Base-by-base conservation (phyloP, 768 basidiomycete genomes). In the Boletus pseudopeckii region DNA sequence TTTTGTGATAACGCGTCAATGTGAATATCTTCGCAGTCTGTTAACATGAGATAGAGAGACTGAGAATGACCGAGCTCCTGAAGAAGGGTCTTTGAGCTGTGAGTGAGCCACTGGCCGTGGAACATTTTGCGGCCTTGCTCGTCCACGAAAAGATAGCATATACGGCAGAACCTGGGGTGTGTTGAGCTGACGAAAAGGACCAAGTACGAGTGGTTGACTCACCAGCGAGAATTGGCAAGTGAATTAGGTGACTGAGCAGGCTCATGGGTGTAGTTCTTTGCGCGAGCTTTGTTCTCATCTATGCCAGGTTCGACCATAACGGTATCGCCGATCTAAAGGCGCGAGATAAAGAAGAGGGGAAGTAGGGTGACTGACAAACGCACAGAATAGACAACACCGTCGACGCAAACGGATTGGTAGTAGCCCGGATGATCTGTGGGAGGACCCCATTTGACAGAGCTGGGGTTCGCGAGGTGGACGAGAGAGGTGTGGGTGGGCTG, bases 71-170 rank as follows among this genome's bases (percentile, higher is more conserved):
- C 77, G 0, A 79, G 76, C 59, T 90, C 83, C 58, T 88, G 83
- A 1, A 89, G 71, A 10, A 86, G 58, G 0, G 85, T 88, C 58
- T 84, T 82, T 18, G 76, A 74, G 13, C 77, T 80, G 70, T 88
- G 88, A 8, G 74, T 70, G 52, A 82, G 76, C 88, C 88, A 90
- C 52, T 86, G 84, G 1, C 78, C 86, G 66, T 90, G 88, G 50
- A 86, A 83, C 70, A 74, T 77, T 62, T 82, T 84, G 49, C 59
- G 59, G 10, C 59, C 68, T 8, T 63, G 50, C 22, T 45, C 33
- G 6, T 72, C 66, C 48, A 84, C 79, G 55, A 78, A 85, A 52
- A 90, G 79, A 58, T 84, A 86, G 4, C 74, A 75, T 39, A 90
- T 85, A n/a, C 74, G 77, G 45, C 81, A 80, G 61, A 90, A 90